A percentile compares a stretch with the other conserved stretches of the same genome.
phyloP scores from a whole-genome alignment of 257 asterid genomes.

The Scutellaria baicalensis region DNA sequence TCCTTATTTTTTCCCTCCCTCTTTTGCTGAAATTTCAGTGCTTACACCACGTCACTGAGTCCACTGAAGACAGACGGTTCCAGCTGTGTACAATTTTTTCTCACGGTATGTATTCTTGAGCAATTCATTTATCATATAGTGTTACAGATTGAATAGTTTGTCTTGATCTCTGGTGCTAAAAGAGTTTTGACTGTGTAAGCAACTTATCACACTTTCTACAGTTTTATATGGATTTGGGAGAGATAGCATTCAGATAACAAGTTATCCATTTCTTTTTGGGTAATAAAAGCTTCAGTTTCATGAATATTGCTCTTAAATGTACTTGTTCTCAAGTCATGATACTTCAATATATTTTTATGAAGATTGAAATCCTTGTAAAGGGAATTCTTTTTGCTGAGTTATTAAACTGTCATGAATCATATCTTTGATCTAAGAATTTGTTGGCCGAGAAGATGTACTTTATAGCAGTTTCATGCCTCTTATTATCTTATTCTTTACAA shows the following conservation, averaged over 20 bases:
- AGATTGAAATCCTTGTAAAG: not conserved
- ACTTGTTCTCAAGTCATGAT: not conserved
- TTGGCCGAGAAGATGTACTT: not conserved
- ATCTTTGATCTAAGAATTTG: not conserved
- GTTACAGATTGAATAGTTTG: not conserved
- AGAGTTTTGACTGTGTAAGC: not conserved
- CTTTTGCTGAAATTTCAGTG: slow-evolving; percentile 33
- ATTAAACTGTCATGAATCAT: not conserved
- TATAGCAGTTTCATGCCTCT: not conserved
- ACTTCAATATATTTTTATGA: not conserved
- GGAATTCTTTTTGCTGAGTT: not conserved
- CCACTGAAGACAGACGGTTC: slow-evolving; percentile 36
- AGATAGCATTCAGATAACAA: not conserved
- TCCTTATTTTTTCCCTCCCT: slow-evolving; percentile 16
- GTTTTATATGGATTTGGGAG: not conserved
- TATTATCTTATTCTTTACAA: not conserved
- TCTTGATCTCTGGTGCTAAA: not conserved
- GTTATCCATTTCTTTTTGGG: not conserved
- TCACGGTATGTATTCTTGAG: slow-evolving; percentile 19
- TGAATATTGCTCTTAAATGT: not conserved
- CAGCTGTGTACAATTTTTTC: slow-evolving; percentile 20
- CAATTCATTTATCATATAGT: not conserved
- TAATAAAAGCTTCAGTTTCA: not conserved
- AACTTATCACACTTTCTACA: not conserved
- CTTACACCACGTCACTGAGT: slow-evolving; percentile 45